phyloP scores from a whole-genome alignment of 2,329 filamentous ascomycete species.

The Madurella fahalii region DNA sequence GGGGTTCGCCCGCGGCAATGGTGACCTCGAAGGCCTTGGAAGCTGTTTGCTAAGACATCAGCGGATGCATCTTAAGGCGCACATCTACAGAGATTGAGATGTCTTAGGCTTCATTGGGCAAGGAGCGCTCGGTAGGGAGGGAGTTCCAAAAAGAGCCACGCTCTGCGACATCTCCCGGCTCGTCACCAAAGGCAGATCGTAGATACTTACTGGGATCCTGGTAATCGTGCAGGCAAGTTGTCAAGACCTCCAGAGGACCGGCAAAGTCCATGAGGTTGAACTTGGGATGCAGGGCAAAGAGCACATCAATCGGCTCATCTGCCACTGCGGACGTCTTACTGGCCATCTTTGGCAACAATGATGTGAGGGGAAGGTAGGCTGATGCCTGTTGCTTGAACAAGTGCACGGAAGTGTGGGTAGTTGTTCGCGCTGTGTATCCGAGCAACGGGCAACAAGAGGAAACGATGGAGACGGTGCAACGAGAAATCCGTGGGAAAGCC shows the following conservation, averaged over 20 bases:
- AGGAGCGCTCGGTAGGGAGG: neutral
- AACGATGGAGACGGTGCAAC: neutral
- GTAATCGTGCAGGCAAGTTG: conserved; percentile 48
- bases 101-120: neutral
- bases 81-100: neutral
- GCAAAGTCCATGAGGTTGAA: conserved; percentile 58
- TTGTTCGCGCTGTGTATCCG: neutral
- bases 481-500: neutral
- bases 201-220: conserved; percentile 47
- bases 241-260: conserved; percentile 51
- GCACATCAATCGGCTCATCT: conserved; percentile 57
- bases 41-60: conserved; percentile 33
- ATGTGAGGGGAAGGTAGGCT: neutral
- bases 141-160: too few species aligned
- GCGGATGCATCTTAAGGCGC: neutral
- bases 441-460: too few species aligned
- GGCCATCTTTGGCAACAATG: conserved; percentile 45
- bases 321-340: conserved; percentile 55
- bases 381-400: neutral
- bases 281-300: conserved; percentile 57
- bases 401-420: neutral
- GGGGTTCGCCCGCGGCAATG: conserved; percentile 49
- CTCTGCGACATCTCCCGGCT: too few species aligned
- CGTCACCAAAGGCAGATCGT: conserved; percentile 1
- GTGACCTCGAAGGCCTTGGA: conserved; percentile 57